These are phyloP conservation scores for Rhodotorula paludigena DNA, from an alignment of 768 basidiomycete genomes.

Conservation along the genomic window DNA sequence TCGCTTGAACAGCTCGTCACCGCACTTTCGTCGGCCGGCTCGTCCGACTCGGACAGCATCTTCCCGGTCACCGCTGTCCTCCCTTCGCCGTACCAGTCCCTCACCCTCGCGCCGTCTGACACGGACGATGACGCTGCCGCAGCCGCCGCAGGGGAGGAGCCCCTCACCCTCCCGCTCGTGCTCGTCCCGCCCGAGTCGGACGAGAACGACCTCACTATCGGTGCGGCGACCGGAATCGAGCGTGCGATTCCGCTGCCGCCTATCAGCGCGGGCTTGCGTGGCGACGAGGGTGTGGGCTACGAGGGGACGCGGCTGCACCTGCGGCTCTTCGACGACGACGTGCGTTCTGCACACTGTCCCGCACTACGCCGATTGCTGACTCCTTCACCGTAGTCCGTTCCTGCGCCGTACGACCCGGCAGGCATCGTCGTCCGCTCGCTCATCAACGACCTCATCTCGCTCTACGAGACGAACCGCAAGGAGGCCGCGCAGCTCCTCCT, in stretches of 20 bases:
- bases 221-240: background rate
- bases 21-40: slow-evolving; percentile 62
- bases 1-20: slow-evolving; percentile 67
- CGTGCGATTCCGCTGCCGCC: slow-evolving; percentile 9
- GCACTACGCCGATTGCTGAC: too few species aligned
- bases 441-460: slow-evolving; percentile 70
- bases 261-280: slow-evolving; percentile 51
- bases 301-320: slow-evolving; percentile 47
- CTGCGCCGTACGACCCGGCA: slow-evolving; percentile 20
- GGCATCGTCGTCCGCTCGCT: slow-evolving; percentile 60
- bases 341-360: slow-evolving; percentile 54
- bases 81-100: background rate
- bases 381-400: slow-evolving; percentile 16
- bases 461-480: slow-evolving; percentile 93
- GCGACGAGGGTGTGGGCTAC: slow-evolving; percentile 55
- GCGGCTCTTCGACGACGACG: slow-evolving; percentile 57
- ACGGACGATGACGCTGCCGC: slow-evolving; percentile 51
- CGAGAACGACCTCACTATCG: slow-evolving; percentile 58
- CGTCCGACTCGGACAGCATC: slow-evolving; percentile 50
- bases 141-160: slow-evolving; percentile 43
- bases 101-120: slow-evolving; percentile 61
- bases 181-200: slow-evolving; percentile 83
- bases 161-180: slow-evolving; percentile 69
- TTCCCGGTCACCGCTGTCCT: slow-evolving; percentile 39
- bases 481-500: slow-evolving; percentile 83